Evolutionary conservation across 2,329 filamentous ascomycete species (phyloP).

Genomic region (Phialophora chinensis): DNA sequence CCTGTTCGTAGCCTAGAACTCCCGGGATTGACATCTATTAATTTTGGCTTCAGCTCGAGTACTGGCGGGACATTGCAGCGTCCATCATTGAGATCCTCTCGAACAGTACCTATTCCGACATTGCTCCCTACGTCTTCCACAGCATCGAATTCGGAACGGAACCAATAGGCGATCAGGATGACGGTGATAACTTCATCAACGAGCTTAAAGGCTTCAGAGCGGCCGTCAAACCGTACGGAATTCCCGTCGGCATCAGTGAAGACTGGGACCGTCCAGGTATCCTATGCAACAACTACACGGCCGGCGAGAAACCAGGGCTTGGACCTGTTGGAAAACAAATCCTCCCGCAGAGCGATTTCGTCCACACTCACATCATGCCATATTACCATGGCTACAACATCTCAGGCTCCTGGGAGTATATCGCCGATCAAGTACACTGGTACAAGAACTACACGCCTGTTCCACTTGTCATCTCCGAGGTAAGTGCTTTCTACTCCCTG

Average conservation of each 20-base stretch:
- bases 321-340: slow-evolving; percentile 18
- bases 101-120: slow-evolving; percentile 14
- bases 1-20: slow-evolving; percentile 2
- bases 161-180: slow-evolving; percentile 19
- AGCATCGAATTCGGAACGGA: slow-evolving; percentile 23
- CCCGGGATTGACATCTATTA: neutral
- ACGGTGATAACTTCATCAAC: slow-evolving; percentile 20
- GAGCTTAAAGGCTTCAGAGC: slow-evolving; percentile 18
- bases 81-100: slow-evolving; percentile 23
- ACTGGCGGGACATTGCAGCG: slow-evolving; percentile 19
- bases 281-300: slow-evolving; percentile 17
- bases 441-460: slow-evolving; percentile 26
- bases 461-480: slow-evolving; percentile 21
- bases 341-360: slow-evolving; percentile 20
- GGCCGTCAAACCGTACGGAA: slow-evolving; percentile 15
- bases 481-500: neutral
- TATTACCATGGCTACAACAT: slow-evolving; percentile 24
- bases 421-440: slow-evolving; percentile 18
- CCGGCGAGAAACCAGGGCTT: slow-evolving; percentile 14
- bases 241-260: slow-evolving; percentile 24
- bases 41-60: slow-evolving; percentile 12
- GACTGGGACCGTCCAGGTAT: slow-evolving; percentile 23
- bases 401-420: slow-evolving; percentile 19
- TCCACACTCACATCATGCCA: slow-evolving; percentile 22
- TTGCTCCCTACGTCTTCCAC: slow-evolving; percentile 22